A percentile compares a stretch with the other conserved stretches of the same genome.
phyloP scores from a whole-genome alignment of 1,284 basidiomycete genomes.

The Malassezia restricta region DNA sequence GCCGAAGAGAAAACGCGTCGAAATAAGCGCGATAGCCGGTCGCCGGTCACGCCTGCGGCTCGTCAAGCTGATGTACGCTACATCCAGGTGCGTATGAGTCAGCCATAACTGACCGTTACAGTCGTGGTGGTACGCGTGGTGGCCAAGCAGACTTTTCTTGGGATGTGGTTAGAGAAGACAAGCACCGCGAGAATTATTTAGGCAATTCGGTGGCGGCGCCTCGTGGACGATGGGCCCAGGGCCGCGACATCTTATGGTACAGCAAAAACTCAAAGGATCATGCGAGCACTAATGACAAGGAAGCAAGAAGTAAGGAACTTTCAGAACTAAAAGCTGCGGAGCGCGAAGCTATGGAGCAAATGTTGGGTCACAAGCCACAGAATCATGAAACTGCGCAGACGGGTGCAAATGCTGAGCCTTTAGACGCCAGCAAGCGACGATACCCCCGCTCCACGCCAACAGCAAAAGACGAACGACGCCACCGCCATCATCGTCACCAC shows the following conservation, averaged over 20 bases:
- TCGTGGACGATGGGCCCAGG: slow-evolving; percentile 41
- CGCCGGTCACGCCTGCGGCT: not conserved
- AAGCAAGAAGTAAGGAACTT: slow-evolving; percentile 24
- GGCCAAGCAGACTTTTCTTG: slow-evolving; percentile 41
- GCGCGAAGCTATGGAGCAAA: slow-evolving; percentile 28
- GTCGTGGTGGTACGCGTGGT: slow-evolving; percentile 32
- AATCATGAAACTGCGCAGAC: not conserved
- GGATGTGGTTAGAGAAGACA: slow-evolving; percentile 36
- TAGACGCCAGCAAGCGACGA: slow-evolving; percentile 9
- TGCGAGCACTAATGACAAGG: slow-evolving; percentile 15
- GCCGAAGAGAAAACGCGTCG: too few relatives aligned
- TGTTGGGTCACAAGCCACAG: slow-evolving; percentile 13
- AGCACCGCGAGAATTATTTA: slow-evolving; percentile 43
- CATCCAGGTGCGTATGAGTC: not conserved
- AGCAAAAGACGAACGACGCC: not conserved
- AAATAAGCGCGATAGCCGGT: too few relatives aligned
- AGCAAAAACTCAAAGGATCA: slow-evolving; percentile 26
- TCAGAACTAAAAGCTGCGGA: slow-evolving; percentile 34
- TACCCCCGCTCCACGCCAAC: not conserved
- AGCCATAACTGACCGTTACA: not conserved
- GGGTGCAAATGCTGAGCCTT: slow-evolving; percentile 13
- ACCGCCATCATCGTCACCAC: not conserved
- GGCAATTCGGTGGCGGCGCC: slow-evolving; percentile 42
- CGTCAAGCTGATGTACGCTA: not conserved
- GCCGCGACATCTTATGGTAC: slow-evolving; percentile 44